These are phyloP conservation scores for Tylopilus plumbeoviolaceoides DNA, from an alignment of 768 basidiomycete genomes.

Conservation along the genomic window DNA sequence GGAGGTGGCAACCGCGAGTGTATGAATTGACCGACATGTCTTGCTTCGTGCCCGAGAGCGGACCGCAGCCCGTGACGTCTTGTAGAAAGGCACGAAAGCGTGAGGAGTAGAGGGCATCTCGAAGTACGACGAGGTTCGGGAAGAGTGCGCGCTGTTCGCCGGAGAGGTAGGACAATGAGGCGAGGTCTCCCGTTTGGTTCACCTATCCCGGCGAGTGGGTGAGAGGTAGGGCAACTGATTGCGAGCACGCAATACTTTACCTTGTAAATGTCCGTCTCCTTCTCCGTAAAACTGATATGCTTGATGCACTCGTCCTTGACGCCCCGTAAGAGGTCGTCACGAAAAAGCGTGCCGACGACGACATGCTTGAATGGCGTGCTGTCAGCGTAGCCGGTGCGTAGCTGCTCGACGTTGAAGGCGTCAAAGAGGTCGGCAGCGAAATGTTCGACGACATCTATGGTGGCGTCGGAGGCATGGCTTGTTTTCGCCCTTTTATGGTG, in stretches of 20 bases:
- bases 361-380: slow-evolving; percentile 80
- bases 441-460: slow-evolving; percentile 13
- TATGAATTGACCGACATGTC: slow-evolving; percentile 96
- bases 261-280: slow-evolving; percentile 99
- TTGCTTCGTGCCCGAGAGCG: slow-evolving; percentile 86
- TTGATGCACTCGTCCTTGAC: slow-evolving; percentile 82
- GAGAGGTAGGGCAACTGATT: neutral
- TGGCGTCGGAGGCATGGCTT: slow-evolving; percentile 27
- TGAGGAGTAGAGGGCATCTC: slow-evolving; percentile 86
- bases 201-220: slow-evolving; percentile 48
- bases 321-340: slow-evolving; percentile 71
- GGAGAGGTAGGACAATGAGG: slow-evolving; percentile 85
- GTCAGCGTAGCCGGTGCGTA: slow-evolving; percentile 52
- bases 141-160: slow-evolving; percentile 73
- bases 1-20: slow-evolving; percentile 85
- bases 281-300: slow-evolving; percentile 82
- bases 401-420: slow-evolving; percentile 47
- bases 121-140: slow-evolving; percentile 73
- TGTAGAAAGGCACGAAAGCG: slow-evolving; percentile 81
- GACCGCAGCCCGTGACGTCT: slow-evolving; percentile 86
- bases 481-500: slow-evolving; percentile 37
- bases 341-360: slow-evolving; percentile 76
- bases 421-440: slow-evolving; percentile 50
- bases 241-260: slow-evolving; percentile 36
- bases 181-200: slow-evolving; percentile 95